These are phyloP conservation scores for Talaromyces stipitatus DNA, from an alignment of 495 filamentous ascomycete species.

Conservation along the genomic window DNA sequence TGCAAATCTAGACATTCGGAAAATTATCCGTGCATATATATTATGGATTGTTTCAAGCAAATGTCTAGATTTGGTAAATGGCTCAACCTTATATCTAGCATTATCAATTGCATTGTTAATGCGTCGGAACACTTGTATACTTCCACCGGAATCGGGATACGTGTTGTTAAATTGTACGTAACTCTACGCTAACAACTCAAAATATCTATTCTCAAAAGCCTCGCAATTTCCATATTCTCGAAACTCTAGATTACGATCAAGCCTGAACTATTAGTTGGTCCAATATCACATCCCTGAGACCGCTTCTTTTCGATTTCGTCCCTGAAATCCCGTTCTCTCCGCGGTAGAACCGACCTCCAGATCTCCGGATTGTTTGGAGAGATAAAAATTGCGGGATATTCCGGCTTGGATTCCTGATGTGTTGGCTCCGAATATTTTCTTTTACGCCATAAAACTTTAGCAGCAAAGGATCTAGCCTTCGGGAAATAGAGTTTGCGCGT, in stretches of 20 bases:
- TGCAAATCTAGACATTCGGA: not conserved
- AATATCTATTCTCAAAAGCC: too few species aligned
- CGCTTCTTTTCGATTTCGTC: not conserved
- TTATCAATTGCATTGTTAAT: not conserved
- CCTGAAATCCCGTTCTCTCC: not conserved
- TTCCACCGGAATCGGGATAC: not conserved
- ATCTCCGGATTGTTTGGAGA: not conserved
- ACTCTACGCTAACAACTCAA: too few species aligned
- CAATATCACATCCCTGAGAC: too few species aligned
- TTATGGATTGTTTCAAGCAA: not conserved
- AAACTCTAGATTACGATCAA: too few species aligned
- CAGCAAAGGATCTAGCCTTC: not conserved
- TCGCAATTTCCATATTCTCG: too few species aligned
- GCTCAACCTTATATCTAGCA: too few species aligned
- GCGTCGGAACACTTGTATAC: not conserved
- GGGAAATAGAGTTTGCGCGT: not conserved
- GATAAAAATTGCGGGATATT: too few species aligned
- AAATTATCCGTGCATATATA: not conserved
- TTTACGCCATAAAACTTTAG: not conserved
- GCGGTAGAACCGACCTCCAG: not conserved
- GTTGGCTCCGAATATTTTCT: not conserved
- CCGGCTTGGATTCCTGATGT: slow-evolving; percentile 3
- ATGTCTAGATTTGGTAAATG: not conserved
- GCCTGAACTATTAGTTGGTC: too few species aligned
- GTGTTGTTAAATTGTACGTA: too few species aligned